Evolutionary conservation across 441 rosid species (phyloP).

Genomic region (Adansonia madagascariensis): DNA sequence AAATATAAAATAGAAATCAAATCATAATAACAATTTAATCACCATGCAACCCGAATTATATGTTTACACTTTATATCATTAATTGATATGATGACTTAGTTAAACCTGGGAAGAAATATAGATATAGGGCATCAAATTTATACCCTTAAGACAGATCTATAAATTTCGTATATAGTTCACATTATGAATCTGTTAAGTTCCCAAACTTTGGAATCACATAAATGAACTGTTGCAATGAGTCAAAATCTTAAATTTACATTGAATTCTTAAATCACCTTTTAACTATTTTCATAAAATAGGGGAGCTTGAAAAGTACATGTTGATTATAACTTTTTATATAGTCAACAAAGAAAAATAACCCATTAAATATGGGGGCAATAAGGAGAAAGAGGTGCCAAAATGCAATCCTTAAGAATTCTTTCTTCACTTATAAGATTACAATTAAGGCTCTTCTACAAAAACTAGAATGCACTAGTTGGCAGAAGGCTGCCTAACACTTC

Average conservation of each 20-base stretch:
- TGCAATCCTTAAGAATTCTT: not conserved
- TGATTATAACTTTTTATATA: too few relatives aligned
- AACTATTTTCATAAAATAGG: not conserved
- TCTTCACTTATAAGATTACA: not conserved
- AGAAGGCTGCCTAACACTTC: not conserved
- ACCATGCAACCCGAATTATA: not conserved
- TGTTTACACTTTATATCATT: not conserved
- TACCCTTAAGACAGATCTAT: not conserved
- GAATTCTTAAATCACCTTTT: not conserved
- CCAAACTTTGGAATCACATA: not conserved
- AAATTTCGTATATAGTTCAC: not conserved
- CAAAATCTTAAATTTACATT: too few relatives aligned
- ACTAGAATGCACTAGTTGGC: not conserved
- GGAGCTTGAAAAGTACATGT: not conserved
- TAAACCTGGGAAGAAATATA: not conserved
- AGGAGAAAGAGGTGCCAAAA: not conserved
- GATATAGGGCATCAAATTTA: not conserved
- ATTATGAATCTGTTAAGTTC: not conserved
- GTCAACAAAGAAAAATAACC: not conserved
- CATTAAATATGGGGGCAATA: not conserved
- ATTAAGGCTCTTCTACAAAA: not conserved
- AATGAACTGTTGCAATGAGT: not conserved
- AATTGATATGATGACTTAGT: not conserved
- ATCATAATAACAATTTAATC: not conserved
- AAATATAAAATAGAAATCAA: not conserved